Evolutionary conservation across 345 rosid species (phyloP).

Genomic region (Firmiana major): DNA sequence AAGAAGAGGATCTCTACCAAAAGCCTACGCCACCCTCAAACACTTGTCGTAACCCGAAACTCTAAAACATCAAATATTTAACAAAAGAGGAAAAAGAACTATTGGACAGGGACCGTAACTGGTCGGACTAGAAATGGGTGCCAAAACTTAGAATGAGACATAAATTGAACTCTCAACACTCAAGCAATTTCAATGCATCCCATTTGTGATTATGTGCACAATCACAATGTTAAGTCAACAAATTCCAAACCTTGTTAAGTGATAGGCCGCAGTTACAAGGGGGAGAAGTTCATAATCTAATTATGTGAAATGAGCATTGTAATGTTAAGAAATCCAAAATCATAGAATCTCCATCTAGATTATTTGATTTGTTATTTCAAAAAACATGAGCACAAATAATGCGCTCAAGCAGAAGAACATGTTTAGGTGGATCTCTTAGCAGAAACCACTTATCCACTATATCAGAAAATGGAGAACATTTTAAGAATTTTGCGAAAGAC

Average conservation of each 20-base stretch:
- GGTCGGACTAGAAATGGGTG: conserved; percentile 2
- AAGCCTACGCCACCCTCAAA: not conserved
- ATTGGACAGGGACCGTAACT: not conserved
- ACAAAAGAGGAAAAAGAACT: not conserved
- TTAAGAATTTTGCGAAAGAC: not conserved
- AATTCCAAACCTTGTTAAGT: not conserved
- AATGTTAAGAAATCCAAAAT: not conserved
- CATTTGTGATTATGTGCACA: not conserved
- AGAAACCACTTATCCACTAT: not conserved
- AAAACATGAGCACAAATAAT: not conserved
- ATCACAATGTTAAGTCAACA: not conserved
- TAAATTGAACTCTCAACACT: not conserved
- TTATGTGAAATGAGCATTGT: not conserved
- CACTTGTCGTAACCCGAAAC: not conserved
- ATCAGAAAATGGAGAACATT: not conserved
- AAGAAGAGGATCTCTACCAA: not conserved
- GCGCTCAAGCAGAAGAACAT: not conserved
- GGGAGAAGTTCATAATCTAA: not conserved
- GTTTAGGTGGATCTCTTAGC: not conserved
- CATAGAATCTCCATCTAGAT: not conserved
- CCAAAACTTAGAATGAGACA: not conserved
- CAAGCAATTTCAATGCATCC: not conserved
- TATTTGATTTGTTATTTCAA: not conserved
- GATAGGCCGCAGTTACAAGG: not conserved
- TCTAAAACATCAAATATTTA: not conserved